Percentiles rank a stretch among this genome's conserved stretches.
These are phyloP conservation scores for Lunularia cruciata DNA, from an alignment of 225 moss, liverwort and hornwort genomes.

Conservation along the genomic window DNA sequence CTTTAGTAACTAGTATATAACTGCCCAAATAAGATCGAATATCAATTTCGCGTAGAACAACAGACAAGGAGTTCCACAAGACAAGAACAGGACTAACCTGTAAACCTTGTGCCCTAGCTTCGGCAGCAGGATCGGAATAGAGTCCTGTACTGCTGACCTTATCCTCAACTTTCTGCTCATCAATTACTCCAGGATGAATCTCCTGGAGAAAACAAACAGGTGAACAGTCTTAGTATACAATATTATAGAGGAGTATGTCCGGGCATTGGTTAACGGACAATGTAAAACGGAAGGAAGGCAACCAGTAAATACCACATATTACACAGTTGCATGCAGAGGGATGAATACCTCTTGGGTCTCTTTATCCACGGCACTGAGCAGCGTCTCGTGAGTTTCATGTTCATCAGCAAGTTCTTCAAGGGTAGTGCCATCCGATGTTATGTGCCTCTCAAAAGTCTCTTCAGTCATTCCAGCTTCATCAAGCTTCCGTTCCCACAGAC, in stretches of 20 bases:
- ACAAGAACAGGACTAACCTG: constrained; percentile 48
- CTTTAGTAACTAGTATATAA: no score
- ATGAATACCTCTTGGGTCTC: constrained; percentile 32
- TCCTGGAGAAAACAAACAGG: constrained; percentile 45
- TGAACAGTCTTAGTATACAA: no score
- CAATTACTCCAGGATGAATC: constrained; percentile 25
- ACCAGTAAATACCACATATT: background rate
- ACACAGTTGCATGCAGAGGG: background rate
- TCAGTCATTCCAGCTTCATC: constrained; percentile 33
- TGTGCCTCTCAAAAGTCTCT: constrained; percentile 15
- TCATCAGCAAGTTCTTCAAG: constrained; percentile 24
- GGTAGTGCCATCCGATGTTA: constrained; percentile 23
- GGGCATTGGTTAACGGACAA: background rate
- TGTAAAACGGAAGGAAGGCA: no score
- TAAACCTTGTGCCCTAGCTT: constrained; percentile 86
- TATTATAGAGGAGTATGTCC: no score
- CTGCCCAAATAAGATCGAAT: background rate
- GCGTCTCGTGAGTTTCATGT: background rate
- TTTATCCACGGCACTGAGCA: constrained; percentile 23
- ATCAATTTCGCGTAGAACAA: background rate
- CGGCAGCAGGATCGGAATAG: constrained; percentile 73
- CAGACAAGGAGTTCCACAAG: background rate
- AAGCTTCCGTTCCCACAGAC: constrained; percentile 40
- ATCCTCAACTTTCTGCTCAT: constrained; percentile 37
- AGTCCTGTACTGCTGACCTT: constrained; percentile 42